Evolutionary conservation across 2,329 filamentous ascomycete species (phyloP).

Genomic region (Aspergillus fructus): DNA sequence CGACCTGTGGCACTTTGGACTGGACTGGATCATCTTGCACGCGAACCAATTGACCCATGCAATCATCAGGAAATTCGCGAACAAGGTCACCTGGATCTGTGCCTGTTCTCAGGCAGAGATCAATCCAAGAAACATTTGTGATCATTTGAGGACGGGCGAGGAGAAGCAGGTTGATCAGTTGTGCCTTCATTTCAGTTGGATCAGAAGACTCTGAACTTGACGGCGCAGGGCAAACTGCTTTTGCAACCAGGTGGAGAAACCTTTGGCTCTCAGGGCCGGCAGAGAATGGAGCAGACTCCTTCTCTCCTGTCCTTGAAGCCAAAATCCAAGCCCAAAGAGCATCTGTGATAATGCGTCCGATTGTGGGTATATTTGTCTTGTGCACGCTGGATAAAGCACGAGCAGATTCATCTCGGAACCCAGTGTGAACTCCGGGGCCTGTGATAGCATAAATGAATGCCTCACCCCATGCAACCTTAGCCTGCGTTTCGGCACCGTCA

Average conservation of each 20-base stretch:
- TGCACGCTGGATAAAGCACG: conserved; percentile 66
- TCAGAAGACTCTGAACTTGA: conserved; percentile 23
- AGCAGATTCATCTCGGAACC: conserved; percentile 63
- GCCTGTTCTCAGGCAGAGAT: conserved; percentile 74
- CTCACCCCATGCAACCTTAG: conserved; percentile 76
- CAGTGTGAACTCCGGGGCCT: conserved; percentile 59
- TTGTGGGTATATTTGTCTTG: conserved; percentile 53
- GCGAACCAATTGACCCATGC: conserved; percentile 66
- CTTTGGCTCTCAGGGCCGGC: conserved; percentile 65
- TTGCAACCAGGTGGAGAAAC: conserved; percentile 57
- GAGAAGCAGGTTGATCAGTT: conserved; percentile 75
- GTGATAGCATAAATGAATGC: conserved; percentile 77
- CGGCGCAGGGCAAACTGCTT: conserved; percentile 40
- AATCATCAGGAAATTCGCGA: conserved; percentile 58
- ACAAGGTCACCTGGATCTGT: conserved; percentile 81
- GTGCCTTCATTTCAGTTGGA: conserved; percentile 57
- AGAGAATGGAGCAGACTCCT: conserved; percentile 68
- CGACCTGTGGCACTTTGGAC: conserved; percentile 40
- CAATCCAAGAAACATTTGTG: conserved; percentile 81
- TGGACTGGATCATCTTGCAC: conserved; percentile 48
- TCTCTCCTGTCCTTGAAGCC: conserved; percentile 67
- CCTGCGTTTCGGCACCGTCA: conserved; percentile 44
- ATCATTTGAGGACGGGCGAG: conserved; percentile 76
- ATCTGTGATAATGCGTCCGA: conserved; percentile 64
- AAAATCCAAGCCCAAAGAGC: conserved; percentile 81